Evolutionary conservation across 129 eudicot species (phyloP), one percentile per base, ranked within the genome.

Genomic region (Ambrosia trifida): DNA sequence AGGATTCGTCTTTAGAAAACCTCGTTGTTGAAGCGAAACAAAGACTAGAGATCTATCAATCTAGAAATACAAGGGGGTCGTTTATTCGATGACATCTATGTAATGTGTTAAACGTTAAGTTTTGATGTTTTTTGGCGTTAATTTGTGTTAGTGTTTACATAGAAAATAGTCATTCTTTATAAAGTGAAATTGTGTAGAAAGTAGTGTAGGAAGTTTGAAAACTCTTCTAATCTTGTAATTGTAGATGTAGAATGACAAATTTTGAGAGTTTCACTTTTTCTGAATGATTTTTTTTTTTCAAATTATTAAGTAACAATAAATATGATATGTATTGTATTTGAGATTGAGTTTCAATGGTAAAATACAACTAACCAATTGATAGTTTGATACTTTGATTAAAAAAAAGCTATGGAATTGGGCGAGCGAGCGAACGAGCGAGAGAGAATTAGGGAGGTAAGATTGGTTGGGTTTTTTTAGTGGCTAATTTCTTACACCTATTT

Each of bases 11-110:
- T 17, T 43, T 86, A 47, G 91, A 83, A 47, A 71, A 74, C 1
- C 79, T 86, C 7, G n/a, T 86, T 12, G 24, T 47, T 5, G 91
- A 86, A 60, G 82, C 78, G 10, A 86, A 86, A 62, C 76, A 72
- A 51, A 75, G 87, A 72, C 51, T 85, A 66, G 87, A 82, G 70
- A 85, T 85, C 30, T 85, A 82, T 75, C 90, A 85, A 32, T 82
- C 85, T 24, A 85, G 90, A 56, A 70, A 70, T 54, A 70, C 28
- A n/a, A 20, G 56, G 61, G 84, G 86, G 41, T 53, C 70, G 54
- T 61, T 82, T 50, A 77, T 77, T 30, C 73, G 72, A 30, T 57
- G 60, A 75, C 11, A 44, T 24, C 24, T 62, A 62, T 62, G 51
- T 41, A 30, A 28, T 17, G 35, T 66, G 46, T 45, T 32, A 36